Evolutionary conservation across 768 basidiomycete species (phyloP).

Genomic region (Filobasidium wieringae): DNA sequence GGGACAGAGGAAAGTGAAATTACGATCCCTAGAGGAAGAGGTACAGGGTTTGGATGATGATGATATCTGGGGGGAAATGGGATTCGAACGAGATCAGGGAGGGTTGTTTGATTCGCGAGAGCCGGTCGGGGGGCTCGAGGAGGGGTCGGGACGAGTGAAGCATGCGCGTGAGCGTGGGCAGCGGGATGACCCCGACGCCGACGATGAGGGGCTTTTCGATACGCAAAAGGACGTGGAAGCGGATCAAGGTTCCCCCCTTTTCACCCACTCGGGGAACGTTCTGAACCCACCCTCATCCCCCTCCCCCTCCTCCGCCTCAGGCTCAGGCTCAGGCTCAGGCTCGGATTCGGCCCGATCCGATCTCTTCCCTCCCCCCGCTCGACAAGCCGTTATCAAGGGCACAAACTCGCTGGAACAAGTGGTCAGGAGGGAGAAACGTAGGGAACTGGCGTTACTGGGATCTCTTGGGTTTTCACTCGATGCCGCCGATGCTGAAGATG

Average conservation of each 20-base stretch:
- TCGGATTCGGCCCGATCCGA: too few species aligned
- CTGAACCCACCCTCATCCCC: too few species aligned
- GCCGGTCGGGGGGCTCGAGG: not conserved
- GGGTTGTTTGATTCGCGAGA: conserved; percentile 2
- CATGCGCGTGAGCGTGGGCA: not conserved
- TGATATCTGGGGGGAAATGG: conserved; percentile 7
- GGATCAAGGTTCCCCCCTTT: not conserved
- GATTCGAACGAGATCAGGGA: not conserved
- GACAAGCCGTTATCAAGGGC: not conserved
- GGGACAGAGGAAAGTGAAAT: too few species aligned
- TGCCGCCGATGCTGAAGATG: not conserved
- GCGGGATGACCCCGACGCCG: not conserved
- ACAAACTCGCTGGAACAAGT: not conserved
- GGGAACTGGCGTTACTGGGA: conserved; percentile 5
- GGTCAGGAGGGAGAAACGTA: conserved; percentile 3
- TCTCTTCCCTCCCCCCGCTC: too few species aligned
- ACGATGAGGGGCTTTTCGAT: conserved; percentile 5
- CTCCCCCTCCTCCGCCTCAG: not conserved
- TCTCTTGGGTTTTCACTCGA: conserved; percentile 4
- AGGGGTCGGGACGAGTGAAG: not conserved
- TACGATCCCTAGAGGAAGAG: not conserved
- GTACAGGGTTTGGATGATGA: conserved; percentile 6
- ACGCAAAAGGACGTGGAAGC: not conserved
- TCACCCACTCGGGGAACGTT: too few species aligned
- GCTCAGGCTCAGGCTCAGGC: not conserved